These are phyloP conservation scores for Lyophyllum atratum DNA, from an alignment of 768 basidiomycete species.

Conservation along the genomic window DNA sequence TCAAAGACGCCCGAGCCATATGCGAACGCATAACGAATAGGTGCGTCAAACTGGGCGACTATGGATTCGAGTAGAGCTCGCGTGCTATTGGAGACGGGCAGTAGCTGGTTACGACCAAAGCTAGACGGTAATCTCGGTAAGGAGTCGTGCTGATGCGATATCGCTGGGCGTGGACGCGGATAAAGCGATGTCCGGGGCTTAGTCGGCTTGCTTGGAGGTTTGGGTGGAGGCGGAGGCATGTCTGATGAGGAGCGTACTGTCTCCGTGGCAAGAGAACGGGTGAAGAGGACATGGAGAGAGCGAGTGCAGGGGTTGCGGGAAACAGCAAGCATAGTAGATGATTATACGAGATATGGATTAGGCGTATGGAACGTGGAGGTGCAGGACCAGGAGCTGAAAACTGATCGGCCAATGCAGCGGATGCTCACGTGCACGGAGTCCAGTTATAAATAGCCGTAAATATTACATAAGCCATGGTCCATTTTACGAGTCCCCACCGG, in stretches of 20 bases:
- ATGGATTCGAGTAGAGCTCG: constrained; percentile 80
- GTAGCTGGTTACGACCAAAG: constrained; percentile 81
- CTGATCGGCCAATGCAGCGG: background rate
- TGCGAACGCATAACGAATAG: constrained; percentile 95
- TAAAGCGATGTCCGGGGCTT: constrained; percentile 42
- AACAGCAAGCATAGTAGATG: constrained; percentile 13
- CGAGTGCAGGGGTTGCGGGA: constrained; percentile 4
- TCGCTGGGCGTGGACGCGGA: constrained; percentile 48
- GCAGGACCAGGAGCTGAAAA: background rate
- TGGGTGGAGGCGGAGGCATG: constrained; percentile 37
- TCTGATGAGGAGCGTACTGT: constrained; percentile 34
- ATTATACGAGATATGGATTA: background rate
- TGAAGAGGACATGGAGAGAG: constrained; percentile 27
- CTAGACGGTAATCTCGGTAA: constrained; percentile 63
- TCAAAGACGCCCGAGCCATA: constrained; percentile 97
- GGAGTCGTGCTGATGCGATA: constrained; percentile 32
- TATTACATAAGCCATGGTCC: constrained; percentile 1
- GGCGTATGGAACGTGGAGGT: background rate
- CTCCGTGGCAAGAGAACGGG: constrained; percentile 48
- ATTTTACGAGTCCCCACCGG: background rate
- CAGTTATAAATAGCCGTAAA: background rate
- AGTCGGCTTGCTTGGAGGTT: constrained; percentile 20
- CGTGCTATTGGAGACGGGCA: constrained; percentile 78
- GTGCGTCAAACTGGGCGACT: constrained; percentile 80
- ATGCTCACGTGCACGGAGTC: background rate